These are phyloP conservation scores for Suhomyces emberorum DNA, from an alignment of 805 yeast genomes.

Conservation along the genomic window DNA sequence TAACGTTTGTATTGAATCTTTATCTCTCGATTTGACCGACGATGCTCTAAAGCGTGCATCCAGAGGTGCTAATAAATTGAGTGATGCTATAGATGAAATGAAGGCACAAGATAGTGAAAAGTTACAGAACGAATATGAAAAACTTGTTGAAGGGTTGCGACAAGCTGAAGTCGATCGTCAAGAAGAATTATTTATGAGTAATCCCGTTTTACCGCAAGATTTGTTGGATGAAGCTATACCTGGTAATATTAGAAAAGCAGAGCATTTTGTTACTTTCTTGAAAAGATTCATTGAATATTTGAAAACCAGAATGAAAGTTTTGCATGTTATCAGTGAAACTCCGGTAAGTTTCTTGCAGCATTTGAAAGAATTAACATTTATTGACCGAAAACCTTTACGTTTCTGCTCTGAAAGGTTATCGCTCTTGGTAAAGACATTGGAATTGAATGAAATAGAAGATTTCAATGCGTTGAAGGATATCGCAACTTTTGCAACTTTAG, in stretches of 20 bases:
- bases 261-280: slow-evolving; percentile 90
- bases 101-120: slow-evolving; percentile 78
- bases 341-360: slow-evolving; percentile 92
- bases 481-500: slow-evolving; percentile 94
- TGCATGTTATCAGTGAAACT: slow-evolving; percentile 97
- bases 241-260: slow-evolving; percentile 95
- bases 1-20: slow-evolving; percentile 95
- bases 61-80: slow-evolving; percentile 76
- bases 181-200: slow-evolving; percentile 73
- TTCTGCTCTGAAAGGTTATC: slow-evolving; percentile 92
- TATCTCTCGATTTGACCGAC: slow-evolving; percentile 88
- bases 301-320: slow-evolving; percentile 95
- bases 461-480: slow-evolving; percentile 90
- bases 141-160: slow-evolving; percentile 83
- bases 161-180: slow-evolving; percentile 66
- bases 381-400: slow-evolving; percentile 85
- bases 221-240: slow-evolving; percentile 90
- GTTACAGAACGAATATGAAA: slow-evolving; percentile 86
- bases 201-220: slow-evolving; percentile 85
- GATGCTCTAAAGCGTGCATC: slow-evolving; percentile 84
- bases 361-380: slow-evolving; percentile 86
- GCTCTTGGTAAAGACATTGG: slow-evolving; percentile 82
- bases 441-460: slow-evolving; percentile 84
- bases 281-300: slow-evolving; percentile 91
- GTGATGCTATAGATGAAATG: slow-evolving; percentile 80